Conservation (phyloP, 1,284 basidiomycete species). For the Ceraceosorus guamensis region DNA sequence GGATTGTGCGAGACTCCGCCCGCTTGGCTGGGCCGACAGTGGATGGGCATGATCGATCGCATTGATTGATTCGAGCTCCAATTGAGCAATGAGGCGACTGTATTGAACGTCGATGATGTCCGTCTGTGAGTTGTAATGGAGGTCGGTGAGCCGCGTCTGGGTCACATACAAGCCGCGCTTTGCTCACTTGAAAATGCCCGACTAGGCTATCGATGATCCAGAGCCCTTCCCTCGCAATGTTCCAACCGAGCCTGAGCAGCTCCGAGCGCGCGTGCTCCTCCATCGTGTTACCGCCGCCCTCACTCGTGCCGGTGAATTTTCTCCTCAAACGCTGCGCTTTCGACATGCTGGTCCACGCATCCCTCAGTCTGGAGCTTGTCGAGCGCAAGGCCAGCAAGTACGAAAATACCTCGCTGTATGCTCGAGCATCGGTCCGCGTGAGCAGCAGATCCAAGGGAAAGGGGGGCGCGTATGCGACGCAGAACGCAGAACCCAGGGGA, state of each 20-base stretch:
- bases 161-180: not conserved
- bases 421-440: slow-evolving; percentile 63
- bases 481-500: slow-evolving; percentile 22
- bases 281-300: slow-evolving; percentile 65
- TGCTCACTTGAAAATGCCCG: slow-evolving; percentile 47
- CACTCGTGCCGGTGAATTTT: slow-evolving; percentile 74
- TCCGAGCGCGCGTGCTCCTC: slow-evolving; percentile 56
- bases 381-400: slow-evolving; percentile 75
- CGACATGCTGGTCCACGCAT: slow-evolving; percentile 73
- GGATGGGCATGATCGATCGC: not conserved
- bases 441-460: slow-evolving; percentile 88
- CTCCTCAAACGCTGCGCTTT: slow-evolving; percentile 71
- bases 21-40: not conserved
- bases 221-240: slow-evolving; percentile 72
- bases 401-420: slow-evolving; percentile 70
- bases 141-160: not conserved
- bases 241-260: slow-evolving; percentile 72
- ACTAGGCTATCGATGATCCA: slow-evolving; percentile 77
- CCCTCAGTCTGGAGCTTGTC: slow-evolving; percentile 68
- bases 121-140: slow-evolving; percentile 64
- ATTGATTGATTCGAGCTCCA: slow-evolving; percentile 36
- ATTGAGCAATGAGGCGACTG: slow-evolving; percentile 58
- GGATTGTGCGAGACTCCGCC: not conserved
- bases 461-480: slow-evolving; percentile 24
- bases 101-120: slow-evolving; percentile 84